phyloP scores from a whole-genome alignment of 2,329 filamentous ascomycete species.

The Diaporthe citri region DNA sequence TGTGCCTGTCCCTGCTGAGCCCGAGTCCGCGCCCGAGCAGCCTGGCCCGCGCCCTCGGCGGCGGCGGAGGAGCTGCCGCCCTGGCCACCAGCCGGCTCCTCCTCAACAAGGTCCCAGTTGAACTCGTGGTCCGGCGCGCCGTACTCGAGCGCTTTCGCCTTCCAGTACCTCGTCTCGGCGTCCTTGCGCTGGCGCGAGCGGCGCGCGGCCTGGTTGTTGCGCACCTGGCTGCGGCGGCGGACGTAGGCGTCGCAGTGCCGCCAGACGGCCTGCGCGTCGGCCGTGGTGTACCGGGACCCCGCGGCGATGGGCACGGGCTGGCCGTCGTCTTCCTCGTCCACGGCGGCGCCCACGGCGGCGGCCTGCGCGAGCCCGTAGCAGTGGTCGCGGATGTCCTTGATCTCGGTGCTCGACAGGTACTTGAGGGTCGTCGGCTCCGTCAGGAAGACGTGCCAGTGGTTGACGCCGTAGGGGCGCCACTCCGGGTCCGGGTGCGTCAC shows the following conservation, averaged over 20 bases:
- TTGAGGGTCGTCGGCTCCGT: neutral
- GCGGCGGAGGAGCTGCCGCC: neutral
- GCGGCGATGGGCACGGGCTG: neutral
- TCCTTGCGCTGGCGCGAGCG: conserved; percentile 35
- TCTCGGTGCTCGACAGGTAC: conserved; percentile 35
- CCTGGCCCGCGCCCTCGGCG: neutral
- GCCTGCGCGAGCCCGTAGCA: conserved; percentile 27
- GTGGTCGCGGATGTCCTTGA: conserved; percentile 39
- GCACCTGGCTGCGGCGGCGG: conserved; percentile 37
- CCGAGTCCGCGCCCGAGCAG: neutral
- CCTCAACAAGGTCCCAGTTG: neutral
- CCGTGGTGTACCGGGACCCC: conserved; percentile 5
- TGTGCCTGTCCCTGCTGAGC: neutral
- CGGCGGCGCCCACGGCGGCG: too few relatives aligned
- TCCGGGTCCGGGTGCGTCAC: conserved; percentile 30
- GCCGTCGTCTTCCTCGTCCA: too few relatives aligned
- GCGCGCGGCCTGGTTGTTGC: conserved; percentile 38
- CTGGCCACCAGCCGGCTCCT: neutral
- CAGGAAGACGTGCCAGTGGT: conserved; percentile 38
- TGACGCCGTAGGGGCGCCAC: conserved; percentile 33
- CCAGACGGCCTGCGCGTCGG: conserved; percentile 38
- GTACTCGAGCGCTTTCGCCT: conserved; percentile 24
- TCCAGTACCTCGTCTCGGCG: conserved; percentile 37
- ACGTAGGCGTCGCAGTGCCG: conserved; percentile 37
- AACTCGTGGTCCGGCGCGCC: conserved; percentile 33